Evolutionary conservation across 2,329 filamentous ascomycete species (phyloP).

Genomic region (Neonectria ditissima): DNA sequence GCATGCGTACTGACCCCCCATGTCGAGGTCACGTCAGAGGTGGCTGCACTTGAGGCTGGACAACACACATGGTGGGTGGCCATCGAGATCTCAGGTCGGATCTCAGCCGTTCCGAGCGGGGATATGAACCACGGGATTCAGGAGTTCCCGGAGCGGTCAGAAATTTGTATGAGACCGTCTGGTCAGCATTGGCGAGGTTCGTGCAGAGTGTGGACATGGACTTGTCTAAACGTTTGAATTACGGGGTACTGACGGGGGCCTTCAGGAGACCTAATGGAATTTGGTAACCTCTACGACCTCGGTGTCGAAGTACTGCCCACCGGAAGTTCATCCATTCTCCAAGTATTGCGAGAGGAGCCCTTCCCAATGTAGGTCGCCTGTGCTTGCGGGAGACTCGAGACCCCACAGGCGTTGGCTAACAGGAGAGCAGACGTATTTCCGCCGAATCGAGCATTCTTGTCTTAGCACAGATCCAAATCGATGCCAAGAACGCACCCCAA

Average conservation of each 20-base stretch:
- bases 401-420: constrained; percentile 21
- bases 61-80: constrained; percentile 59
- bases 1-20: constrained; percentile 54
- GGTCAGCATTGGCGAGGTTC: constrained; percentile 39
- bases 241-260: constrained; percentile 14
- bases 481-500: constrained; percentile 27
- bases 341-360: constrained; percentile 59
- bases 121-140: not conserved
- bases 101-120: constrained; percentile 18
- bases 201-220: constrained; percentile 16
- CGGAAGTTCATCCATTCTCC: constrained; percentile 55
- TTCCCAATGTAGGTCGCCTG: constrained; percentile 54
- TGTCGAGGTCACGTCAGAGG: constrained; percentile 58
- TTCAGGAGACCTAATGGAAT: constrained; percentile 52
- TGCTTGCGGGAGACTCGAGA: not conserved
- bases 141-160: constrained; percentile 23
- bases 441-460: constrained; percentile 60
- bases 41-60: constrained; percentile 49
- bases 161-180: constrained; percentile 13
- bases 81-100: constrained; percentile 59
- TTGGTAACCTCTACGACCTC: constrained; percentile 63
- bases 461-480: constrained; percentile 60
- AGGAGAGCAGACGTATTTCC: constrained; percentile 52
- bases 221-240: constrained; percentile 5
- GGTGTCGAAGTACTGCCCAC: constrained; percentile 59